Base-by-base conservation (phyloP, 805 yeast genomes). In the Kregervanrija pseudodelftensis region DNA sequence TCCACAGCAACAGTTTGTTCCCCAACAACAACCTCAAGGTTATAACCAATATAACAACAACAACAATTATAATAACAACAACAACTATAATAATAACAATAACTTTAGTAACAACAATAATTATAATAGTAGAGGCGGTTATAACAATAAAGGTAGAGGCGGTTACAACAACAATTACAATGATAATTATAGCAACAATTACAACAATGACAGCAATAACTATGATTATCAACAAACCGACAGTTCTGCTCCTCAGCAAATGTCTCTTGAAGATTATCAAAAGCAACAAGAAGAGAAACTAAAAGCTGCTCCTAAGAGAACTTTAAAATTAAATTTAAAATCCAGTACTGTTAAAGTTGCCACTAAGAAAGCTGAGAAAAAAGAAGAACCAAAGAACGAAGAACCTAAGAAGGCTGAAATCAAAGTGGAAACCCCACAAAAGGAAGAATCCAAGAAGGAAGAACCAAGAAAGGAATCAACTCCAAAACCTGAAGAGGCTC, bases 221-320 rank as follows among this genome's bases (percentile, higher is more conserved):
- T 39, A 49, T 33, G 47, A 43, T 14, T 52, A 45, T 34, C 48
- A 51, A 13, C 49, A 46, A 33, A 40, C 50, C 3, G 49, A 51
- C 13, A 56, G 52, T 31, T 57, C 50, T 42, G 58, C 44, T 51
- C 52, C 62, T 47, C 71, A 70, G 56, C 82, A 80, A 49, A 80
- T 86, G 87, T 76, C 90, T 35, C 72, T 87, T 56, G 95, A 88
- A 43, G 95, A 86, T 53, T 87, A 79, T 68, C 82, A 85, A 60
- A 82, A 82, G 60, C 85, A 81, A 60, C 75, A 79, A 59, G 64
- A 72, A 45, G 73, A 69, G 31, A 50, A 61, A 48, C 67, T 56
- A 47, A 63, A 68, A 54, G 71, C 68, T 56, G 64, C 76, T 43
- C 82, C 84, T 38, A 85, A 83, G 71, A 80, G 72, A 58, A 76